Evolutionary conservation across 768 basidiomycete genomes (phyloP), one percentile per base, ranked within the genome.

Genomic region (Boletus insuetus): DNA sequence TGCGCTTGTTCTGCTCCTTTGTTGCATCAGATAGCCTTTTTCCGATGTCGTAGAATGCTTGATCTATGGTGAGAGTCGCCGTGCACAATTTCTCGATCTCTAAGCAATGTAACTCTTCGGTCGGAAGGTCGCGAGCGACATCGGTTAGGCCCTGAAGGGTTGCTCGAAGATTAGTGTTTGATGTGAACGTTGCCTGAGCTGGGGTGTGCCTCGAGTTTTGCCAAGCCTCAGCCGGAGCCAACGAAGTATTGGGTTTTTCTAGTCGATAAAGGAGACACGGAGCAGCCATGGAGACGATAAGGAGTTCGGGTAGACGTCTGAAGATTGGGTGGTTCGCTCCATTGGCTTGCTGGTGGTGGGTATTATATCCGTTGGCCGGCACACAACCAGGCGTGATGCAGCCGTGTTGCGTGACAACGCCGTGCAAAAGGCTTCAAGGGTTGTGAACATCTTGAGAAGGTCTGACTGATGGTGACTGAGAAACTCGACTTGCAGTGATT

Each of bases 81-180:
- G 12, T 34, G 32, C 56, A 64, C 26, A 64, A 17, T 19, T 19
- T 43, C 14, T 62, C 59, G 29, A 64, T 64, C n/a, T 64, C 63
- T 6, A 49, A 40, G 35, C 16, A 54, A 35, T 65, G 56, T 1
- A 42, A 42, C 22, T 64, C 50, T 46, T 64, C 60, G 2, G 49
- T 43, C 6, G 56, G 49, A 24, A 62, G 54, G 20, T 54, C 46
- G 29, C 19, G 56, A 22, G 49, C 32, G 14, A 44, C 41, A 4
- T 46, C 17, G 14, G 54, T 46, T 44, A 38, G 14, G 42, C 39
- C 45, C 31, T 35, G 52, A 12, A 48, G 51, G 3, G 43, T 49
- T 1, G 29, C 12, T 11, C 34, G 51, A 39, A 47, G 19, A 13
- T 52, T 7, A 1, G 17, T 16, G 4, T 32, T 47, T 8, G 11